Evolutionary conservation across 129 eudicot genomes (phyloP).

Genomic region (Saposhnikovia divaricata): DNA sequence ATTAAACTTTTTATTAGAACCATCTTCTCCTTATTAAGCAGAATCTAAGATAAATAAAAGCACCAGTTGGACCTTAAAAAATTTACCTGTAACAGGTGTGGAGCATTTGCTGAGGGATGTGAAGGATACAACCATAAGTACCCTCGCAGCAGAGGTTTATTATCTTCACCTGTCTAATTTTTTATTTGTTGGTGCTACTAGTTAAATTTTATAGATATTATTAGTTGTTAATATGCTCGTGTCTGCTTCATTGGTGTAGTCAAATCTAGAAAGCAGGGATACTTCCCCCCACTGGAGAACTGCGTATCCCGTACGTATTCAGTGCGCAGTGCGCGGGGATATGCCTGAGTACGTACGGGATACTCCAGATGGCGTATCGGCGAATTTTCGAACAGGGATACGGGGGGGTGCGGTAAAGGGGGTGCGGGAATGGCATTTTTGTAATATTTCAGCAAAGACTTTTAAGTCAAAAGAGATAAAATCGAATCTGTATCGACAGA

Average conservation of each 20-base stretch:
- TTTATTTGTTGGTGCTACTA: background rate
- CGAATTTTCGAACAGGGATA: too few relatives aligned
- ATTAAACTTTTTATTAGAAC: background rate
- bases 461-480: too few relatives aligned
- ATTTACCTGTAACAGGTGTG: constrained; percentile 52
- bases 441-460: too few relatives aligned
- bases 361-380: too few relatives aligned
- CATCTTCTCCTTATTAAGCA: background rate
- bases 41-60: background rate
- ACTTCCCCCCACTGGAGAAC: too few relatives aligned
- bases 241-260: background rate
- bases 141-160: constrained; percentile 87
- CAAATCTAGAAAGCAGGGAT: too few relatives aligned
- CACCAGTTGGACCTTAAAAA: background rate
- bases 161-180: background rate
- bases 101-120: constrained; percentile 98
- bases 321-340: too few relatives aligned
- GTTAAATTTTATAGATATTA: background rate
- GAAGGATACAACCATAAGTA: constrained; percentile 95
- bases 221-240: background rate
- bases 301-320: too few relatives aligned
- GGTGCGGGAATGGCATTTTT: too few relatives aligned
- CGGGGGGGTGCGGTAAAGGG: too few relatives aligned
- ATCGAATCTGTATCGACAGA: too few relatives aligned
- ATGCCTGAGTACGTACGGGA: too few relatives aligned